phyloP scores from a whole-genome alignment of 257 asterid genomes.

The Petrea volubilis region DNA sequence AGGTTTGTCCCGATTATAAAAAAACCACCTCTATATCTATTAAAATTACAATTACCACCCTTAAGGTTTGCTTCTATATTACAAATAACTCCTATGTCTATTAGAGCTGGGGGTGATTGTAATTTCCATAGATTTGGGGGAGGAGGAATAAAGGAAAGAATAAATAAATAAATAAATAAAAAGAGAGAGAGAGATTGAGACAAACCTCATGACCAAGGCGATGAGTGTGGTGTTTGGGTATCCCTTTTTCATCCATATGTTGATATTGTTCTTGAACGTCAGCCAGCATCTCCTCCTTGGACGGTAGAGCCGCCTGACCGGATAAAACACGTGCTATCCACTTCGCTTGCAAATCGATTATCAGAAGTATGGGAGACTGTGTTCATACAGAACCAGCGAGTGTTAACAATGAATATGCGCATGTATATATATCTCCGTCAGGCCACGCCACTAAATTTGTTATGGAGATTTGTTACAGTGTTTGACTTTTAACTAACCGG shows the following conservation, averaged over 20 bases:
- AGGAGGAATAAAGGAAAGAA: too few species aligned
- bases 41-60: too few species aligned
- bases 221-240: conserved; percentile 36
- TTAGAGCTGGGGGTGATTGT: too few species aligned
- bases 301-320: conserved; percentile 37
- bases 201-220: neutral
- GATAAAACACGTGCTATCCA: conserved; percentile 48
- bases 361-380: conserved; percentile 26
- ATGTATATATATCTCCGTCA: too few species aligned
- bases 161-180: too few species aligned
- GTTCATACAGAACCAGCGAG: neutral
- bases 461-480: neutral
- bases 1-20: too few species aligned
- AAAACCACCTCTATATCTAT: too few species aligned
- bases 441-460: too few species aligned
- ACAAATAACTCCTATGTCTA: too few species aligned
- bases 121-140: too few species aligned
- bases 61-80: too few species aligned
- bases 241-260: conserved; percentile 34
- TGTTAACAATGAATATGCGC: too few species aligned
- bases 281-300: conserved; percentile 42
- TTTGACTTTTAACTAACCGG: neutral
- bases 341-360: conserved; percentile 49
- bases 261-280: conserved; percentile 35
- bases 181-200: neutral